Evolutionary conservation across 2,329 filamentous ascomycete genomes (phyloP).

Genomic region (Bretziella fagacearum): DNA sequence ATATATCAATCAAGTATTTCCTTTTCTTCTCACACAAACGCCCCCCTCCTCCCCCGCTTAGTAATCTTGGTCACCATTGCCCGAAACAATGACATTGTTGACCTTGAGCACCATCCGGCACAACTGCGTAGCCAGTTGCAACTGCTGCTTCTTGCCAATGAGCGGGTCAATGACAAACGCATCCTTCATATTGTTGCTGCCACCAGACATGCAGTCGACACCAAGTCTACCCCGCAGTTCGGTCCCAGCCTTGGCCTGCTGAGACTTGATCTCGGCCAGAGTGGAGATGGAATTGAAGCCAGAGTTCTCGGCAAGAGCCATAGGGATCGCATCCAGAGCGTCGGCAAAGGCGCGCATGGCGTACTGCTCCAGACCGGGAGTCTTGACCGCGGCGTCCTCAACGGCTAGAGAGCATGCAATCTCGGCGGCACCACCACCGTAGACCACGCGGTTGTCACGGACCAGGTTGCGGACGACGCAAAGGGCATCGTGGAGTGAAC

Average conservation of each 20-base stretch:
- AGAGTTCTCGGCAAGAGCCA: constrained; percentile 95
- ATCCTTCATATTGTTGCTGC: constrained; percentile 93
- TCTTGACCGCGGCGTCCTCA: constrained; percentile 87
- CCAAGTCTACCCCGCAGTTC: constrained; percentile 48
- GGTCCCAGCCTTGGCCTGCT: constrained; percentile 64
- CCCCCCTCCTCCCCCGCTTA: constrained; percentile 28
- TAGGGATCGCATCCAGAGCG: constrained; percentile 80
- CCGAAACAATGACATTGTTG: constrained; percentile 90
- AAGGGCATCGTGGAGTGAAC: constrained; percentile 89
- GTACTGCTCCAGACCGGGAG: constrained; percentile 93
- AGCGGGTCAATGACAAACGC: constrained; percentile 96
- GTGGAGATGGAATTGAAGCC: constrained; percentile 92
- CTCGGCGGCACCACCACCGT: constrained; percentile 90
- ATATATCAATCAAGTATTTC: constrained; percentile 15
- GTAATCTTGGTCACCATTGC: constrained; percentile 73
- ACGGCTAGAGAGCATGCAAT: constrained; percentile 94
- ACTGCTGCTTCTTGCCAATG: constrained; percentile 95
- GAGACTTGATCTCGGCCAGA: constrained; percentile 83
- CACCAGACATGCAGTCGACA: constrained; percentile 94
- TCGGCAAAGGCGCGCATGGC: constrained; percentile 97
- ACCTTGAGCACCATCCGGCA: constrained; percentile 97
- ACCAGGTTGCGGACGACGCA: constrained; percentile 97
- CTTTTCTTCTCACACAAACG: constrained; percentile 16
- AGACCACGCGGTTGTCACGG: constrained; percentile 89
- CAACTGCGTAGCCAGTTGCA: constrained; percentile 88